Conservation (phyloP, 768 basidiomycete species). For the Auricularia auricula-judae region DNA sequence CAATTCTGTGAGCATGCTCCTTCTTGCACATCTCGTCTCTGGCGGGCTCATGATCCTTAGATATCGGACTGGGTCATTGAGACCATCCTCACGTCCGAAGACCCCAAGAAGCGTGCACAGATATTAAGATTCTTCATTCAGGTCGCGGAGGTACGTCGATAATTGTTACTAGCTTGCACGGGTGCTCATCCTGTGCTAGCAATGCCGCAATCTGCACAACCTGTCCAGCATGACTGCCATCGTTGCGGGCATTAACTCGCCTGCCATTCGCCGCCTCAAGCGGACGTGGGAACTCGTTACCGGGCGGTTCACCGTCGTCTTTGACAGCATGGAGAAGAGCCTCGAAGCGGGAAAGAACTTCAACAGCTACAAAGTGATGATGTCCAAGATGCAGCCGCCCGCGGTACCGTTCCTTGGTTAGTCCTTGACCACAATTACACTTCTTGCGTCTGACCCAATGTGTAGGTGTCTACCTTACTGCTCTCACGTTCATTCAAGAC, state of each 20-base stretch:
- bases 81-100: conserved; percentile 64
- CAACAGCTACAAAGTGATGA: conserved; percentile 74
- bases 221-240: conserved; percentile 97
- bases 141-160: conserved; percentile 70
- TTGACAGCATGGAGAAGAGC: conserved; percentile 74
- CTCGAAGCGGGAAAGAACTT: conserved; percentile 93
- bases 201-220: conserved; percentile 81
- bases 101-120: conserved; percentile 69
- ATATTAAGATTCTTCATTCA: conserved; percentile 84
- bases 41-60: conserved; percentile 25
- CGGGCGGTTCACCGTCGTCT: conserved; percentile 58
- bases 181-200: conserved; percentile 35
- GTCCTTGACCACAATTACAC: conserved; percentile 9
- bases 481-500: conserved; percentile 93
- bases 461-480: conserved; percentile 88
- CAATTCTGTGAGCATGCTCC: conserved; percentile 49
- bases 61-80: conserved; percentile 91
- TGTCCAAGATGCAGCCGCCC: conserved; percentile 77
- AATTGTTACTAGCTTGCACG: neutral
- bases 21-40: neutral
- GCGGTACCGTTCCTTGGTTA: conserved; percentile 95
- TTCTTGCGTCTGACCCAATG: neutral
- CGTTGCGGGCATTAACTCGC: conserved; percentile 86
- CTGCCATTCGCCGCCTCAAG: conserved; percentile 88
- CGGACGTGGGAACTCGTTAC: conserved; percentile 89